Percentiles rank a stretch among this genome's conserved stretches.
These are phyloP conservation scores for Fusarium sp. DNA, from an alignment of 2,329 filamentous ascomycete genomes.

Conservation along the genomic window DNA sequence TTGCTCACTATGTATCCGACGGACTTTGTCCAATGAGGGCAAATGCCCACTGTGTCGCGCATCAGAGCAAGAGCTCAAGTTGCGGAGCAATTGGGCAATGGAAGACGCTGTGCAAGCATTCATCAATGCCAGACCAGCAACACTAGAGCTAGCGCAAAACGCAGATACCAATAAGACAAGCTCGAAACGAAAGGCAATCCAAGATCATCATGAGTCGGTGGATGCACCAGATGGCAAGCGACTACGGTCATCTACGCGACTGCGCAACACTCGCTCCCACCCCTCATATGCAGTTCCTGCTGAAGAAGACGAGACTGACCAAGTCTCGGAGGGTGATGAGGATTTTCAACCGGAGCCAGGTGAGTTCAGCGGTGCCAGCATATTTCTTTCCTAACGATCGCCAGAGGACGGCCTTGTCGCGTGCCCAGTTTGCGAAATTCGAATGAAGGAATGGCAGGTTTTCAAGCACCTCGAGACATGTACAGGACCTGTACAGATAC, in stretches of 20 bases:
- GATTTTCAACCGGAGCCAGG: constrained; percentile 44
- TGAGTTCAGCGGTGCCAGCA: constrained; percentile 1
- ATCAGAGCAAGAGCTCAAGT: constrained; percentile 80
- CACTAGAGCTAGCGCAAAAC: constrained; percentile 70
- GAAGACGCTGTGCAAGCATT: constrained; percentile 88
- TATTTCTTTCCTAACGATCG: constrained; percentile 9
- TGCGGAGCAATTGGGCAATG: constrained; percentile 84
- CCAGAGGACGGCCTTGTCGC: constrained; percentile 77
- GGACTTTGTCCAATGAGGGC: constrained; percentile 81
- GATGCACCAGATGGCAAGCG: constrained; percentile 54
- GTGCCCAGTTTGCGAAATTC: constrained; percentile 81
- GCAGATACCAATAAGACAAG: background rate
- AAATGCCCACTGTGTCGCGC: constrained; percentile 87
- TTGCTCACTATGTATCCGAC: constrained; percentile 92
- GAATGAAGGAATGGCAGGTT: constrained; percentile 82
- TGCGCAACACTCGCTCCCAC: constrained; percentile 54
- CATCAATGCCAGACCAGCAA: constrained; percentile 65
- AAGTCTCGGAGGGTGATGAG: constrained; percentile 42
- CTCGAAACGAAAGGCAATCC: constrained; percentile 63
- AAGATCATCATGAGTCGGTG: constrained; percentile 41
- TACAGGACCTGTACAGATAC: constrained; percentile 47
- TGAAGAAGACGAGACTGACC: constrained; percentile 36
- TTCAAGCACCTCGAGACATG: constrained; percentile 82
- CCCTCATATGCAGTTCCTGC: constrained; percentile 36
- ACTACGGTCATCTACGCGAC: constrained; percentile 60